phyloP scores from a whole-genome alignment of 2,329 filamentous ascomycete genomes.

The Aspergillus phoenicis region DNA sequence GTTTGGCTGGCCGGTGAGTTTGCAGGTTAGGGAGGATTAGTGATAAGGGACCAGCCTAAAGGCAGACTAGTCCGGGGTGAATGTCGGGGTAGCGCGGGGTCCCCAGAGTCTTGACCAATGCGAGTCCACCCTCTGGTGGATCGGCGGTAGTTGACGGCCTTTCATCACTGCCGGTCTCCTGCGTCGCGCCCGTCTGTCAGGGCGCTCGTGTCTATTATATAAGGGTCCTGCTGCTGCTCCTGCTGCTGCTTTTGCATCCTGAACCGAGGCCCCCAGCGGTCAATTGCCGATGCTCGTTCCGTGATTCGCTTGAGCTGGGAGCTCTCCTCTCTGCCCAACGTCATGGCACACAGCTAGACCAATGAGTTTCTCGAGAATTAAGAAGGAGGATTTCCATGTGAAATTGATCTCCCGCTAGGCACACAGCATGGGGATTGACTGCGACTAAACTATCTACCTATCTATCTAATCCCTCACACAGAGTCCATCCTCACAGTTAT shows the following conservation, averaged over 20 bases:
- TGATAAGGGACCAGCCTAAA: no score
- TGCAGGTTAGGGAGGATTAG: no score
- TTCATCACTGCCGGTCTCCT: background rate
- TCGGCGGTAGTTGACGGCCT: slow-evolving; percentile 2
- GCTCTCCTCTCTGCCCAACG: background rate
- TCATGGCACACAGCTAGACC: background rate
- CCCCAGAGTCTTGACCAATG: background rate
- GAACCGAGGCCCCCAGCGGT: background rate
- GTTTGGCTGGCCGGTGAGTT: no score
- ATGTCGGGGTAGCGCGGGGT: background rate
- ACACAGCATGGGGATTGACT: slow-evolving; percentile 22
- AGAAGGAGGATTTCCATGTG: no score
- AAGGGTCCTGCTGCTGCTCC: background rate
- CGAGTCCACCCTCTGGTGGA: background rate
- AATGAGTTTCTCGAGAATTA: background rate
- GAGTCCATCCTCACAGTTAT: background rate
- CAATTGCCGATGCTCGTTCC: background rate
- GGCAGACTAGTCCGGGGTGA: background rate
- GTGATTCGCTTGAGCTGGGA: background rate
- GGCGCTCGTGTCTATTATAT: background rate
- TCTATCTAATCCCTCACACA: background rate
- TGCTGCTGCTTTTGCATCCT: background rate
- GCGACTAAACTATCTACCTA: background rate
- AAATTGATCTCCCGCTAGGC: no score
- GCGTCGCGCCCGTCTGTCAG: background rate